Conservation (phyloP, 192 early-diverging fungal species). For the Powellomyces hirtus region DNA sequence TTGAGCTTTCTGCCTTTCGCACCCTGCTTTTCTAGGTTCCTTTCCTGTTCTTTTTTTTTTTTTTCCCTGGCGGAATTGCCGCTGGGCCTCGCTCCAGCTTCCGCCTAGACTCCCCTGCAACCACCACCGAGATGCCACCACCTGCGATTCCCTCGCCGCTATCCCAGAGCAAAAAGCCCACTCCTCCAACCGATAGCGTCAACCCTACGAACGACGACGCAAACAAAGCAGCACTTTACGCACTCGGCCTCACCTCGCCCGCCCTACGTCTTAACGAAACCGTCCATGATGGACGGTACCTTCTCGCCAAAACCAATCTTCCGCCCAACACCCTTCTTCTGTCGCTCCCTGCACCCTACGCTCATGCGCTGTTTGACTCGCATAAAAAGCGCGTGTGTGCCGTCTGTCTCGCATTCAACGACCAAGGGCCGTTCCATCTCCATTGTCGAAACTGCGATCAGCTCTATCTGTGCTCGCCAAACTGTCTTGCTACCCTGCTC, state of each 20-base stretch:
- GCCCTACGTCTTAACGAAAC: background rate
- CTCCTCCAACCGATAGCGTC: no score
- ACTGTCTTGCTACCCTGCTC: conserved; percentile 39
- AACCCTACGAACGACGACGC: background rate
- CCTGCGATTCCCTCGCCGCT: no score
- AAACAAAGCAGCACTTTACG: background rate
- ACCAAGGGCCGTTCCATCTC: conserved; percentile 42
- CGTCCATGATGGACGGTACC: conserved; percentile 17
- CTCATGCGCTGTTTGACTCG: conserved; percentile 52
- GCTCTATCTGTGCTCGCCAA: conserved; percentile 46
- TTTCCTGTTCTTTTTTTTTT: no score
- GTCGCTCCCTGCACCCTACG: conserved; percentile 14
- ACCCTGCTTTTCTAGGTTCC: no score
- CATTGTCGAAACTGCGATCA: conserved; percentile 62
- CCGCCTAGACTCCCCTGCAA: no score
- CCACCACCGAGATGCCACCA: no score
- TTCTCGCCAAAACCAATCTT: conserved; percentile 6
- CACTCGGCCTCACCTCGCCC: background rate
- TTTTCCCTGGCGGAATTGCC: no score
- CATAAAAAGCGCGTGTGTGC: conserved; percentile 63
- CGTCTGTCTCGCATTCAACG: conserved; percentile 55
- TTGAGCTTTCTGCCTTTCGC: no score
- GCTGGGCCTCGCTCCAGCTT: no score
- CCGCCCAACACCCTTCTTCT: conserved; percentile 11
- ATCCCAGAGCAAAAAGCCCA: no score